Base-by-base conservation (phyloP, 2,329 filamentous ascomycete species). In the Nemania diffusa region DNA sequence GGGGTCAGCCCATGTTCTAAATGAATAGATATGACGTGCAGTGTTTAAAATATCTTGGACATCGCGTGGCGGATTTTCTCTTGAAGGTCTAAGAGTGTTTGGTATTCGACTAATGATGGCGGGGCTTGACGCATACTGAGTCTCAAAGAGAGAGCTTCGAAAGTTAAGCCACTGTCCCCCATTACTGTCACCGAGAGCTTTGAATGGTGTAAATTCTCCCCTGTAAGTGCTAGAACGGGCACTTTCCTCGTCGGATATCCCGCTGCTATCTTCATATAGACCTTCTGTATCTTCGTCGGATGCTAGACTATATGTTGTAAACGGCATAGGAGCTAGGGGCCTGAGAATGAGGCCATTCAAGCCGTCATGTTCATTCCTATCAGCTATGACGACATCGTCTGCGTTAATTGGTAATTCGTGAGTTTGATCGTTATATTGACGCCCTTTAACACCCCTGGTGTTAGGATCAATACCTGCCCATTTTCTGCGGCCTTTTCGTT, bases 1-100 rank as follows among this genome's bases (percentile, higher is more conserved):
- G 1, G 71, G 69, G 27, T 74, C 73, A 11, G 67, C 52, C 68
- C 70, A 74, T 26, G 42, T 53, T n/a, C 57, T 70, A 37, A 67
- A 70, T 15, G 66, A 62, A 5, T 68, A 57, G 40, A 56, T 68
- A 29, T 65, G 71, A 37, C 59, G 62, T 34, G 60, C 50, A 40
- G 56, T 64, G 6, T 67, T 73, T 2, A 72, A 34, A 34, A 76
- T 75, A 20, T 77, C 74, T 2, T 69, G 57, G 7, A 70, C 51
- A 57, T 62, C 62, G 22, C 69, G 72, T 3, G 75, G 75, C 37
- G 75, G 55, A 40, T 75, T 75, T 27, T 73, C 66, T 42, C 61
- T 69, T 29, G 69, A 67, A 11, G 72, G 67, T 62, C 62, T 69
- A 42, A 32, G 53, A n/a, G 70, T 57, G 8, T 62, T 62, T 48